A percentile compares a stretch with the other conserved stretches of the same genome.
Evolutionary conservation across 306 rosid genomes (phyloP).

Genomic region (Vigna hirtella): DNA sequence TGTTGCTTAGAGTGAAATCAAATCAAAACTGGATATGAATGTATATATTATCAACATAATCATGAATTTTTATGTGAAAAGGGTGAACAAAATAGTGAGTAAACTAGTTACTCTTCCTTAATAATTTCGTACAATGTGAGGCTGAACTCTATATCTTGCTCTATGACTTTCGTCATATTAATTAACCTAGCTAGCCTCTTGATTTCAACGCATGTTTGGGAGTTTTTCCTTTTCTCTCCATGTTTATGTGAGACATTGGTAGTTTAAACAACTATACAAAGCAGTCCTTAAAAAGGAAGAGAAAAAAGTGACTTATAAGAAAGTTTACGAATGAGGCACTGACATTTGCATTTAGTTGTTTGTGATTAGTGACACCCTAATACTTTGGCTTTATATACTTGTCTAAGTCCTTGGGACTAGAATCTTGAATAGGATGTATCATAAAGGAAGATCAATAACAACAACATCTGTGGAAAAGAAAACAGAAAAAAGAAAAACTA

Average conservation of each 20-base stretch:
- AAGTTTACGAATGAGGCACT: background rate
- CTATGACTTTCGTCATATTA: background rate
- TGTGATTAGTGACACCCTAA: background rate
- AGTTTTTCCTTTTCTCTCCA: background rate
- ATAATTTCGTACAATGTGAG: too few relatives aligned
- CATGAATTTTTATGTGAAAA: background rate
- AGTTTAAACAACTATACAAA: background rate
- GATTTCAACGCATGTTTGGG: slow-evolving; percentile 4
- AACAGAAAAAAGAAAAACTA: background rate
- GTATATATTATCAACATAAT: background rate
- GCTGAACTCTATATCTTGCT: too few relatives aligned
- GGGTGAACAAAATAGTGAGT: background rate
- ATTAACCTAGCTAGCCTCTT: background rate
- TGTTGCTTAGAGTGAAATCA: slow-evolving; percentile 29
- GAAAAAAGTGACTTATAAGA: background rate
- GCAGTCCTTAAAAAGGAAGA: background rate
- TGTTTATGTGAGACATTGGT: background rate
- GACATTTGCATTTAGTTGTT: slow-evolving; percentile 3
- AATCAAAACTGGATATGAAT: background rate
- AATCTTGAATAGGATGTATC: background rate
- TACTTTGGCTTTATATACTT: slow-evolving; percentile 28
- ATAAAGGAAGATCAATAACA: background rate
- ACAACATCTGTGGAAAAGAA: background rate
- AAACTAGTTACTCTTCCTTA: background rate
- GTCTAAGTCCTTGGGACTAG: background rate